A percentile compares a stretch with the other conserved stretches of the same genome.
phyloP scores from a whole-genome alignment of 768 basidiomycete genomes.

The Boletus subparvulus region DNA sequence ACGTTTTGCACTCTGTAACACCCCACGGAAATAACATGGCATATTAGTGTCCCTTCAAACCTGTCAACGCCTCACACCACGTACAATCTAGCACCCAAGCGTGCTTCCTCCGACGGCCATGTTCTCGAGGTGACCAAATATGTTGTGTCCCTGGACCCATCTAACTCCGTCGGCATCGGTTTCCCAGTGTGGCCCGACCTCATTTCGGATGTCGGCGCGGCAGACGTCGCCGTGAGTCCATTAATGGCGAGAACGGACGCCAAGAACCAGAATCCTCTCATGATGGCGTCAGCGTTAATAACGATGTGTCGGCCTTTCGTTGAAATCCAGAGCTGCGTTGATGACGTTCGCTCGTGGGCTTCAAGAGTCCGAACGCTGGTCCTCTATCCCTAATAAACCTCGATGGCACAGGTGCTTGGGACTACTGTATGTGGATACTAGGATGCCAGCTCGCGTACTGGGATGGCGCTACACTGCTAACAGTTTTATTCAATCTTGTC shows the following conservation, averaged over 20 bases:
- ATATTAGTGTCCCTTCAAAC: background rate
- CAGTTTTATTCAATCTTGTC: background rate
- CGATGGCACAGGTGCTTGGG: slow-evolving; percentile 4
- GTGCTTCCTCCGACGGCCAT: slow-evolving; percentile 5
- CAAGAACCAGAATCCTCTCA: slow-evolving; percentile 1
- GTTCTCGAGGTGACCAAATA: slow-evolving; percentile 5
- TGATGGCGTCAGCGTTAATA: background rate
- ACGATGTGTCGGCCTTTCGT: background rate
- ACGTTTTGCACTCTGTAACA: slow-evolving; percentile 8
- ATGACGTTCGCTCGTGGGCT: background rate
- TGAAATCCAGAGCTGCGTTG: background rate
- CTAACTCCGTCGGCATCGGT: slow-evolving; percentile 15
- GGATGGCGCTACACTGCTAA: background rate
- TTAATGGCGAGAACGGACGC: slow-evolving; percentile 1
- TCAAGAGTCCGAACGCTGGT: background rate
- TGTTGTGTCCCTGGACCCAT: slow-evolving; percentile 6
- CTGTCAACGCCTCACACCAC: slow-evolving; percentile 4
- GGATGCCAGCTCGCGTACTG: background rate
- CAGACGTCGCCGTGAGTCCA: slow-evolving; percentile 7
- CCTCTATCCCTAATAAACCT: slow-evolving; percentile 4
- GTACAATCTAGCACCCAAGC: slow-evolving; percentile 2
- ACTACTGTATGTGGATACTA: slow-evolving; percentile 15
- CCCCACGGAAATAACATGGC: background rate
- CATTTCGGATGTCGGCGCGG: slow-evolving; percentile 12
- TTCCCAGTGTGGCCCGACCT: background rate